Evolutionary conservation across 1,284 basidiomycete genomes (phyloP).

Genomic region (Cryptococcus sp.): DNA sequence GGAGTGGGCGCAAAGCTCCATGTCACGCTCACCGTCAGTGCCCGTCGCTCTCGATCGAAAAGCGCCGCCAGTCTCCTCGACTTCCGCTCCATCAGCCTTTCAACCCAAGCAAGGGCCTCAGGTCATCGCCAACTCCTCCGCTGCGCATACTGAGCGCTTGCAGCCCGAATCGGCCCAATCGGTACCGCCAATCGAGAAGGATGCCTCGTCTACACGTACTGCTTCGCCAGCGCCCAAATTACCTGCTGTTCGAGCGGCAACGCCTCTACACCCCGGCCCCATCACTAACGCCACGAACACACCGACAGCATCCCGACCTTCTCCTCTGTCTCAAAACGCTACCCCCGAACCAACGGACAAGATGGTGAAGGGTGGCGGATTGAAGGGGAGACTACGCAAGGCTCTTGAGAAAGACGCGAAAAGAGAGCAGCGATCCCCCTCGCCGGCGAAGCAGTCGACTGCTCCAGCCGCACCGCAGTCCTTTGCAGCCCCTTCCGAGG

Average conservation of each 20-base stretch:
- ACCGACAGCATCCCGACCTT: constrained; percentile 27
- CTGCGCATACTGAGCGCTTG: background rate
- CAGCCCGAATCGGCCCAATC: background rate
- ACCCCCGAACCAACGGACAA: constrained; percentile 54
- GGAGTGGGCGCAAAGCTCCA: constrained; percentile 4
- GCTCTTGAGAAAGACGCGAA: constrained; percentile 57
- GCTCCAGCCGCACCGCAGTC: constrained; percentile 8
- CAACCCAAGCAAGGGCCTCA: background rate
- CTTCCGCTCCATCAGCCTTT: constrained; percentile 2
- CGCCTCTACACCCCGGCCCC: constrained; percentile 39
- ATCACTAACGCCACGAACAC: constrained; percentile 39
- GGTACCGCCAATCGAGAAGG: too few relatives aligned
- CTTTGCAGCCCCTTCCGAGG: constrained; percentile 34
- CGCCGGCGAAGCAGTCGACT: constrained; percentile 23
- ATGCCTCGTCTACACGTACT: background rate
- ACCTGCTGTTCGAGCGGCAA: constrained; percentile 5
- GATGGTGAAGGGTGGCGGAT: constrained; percentile 58
- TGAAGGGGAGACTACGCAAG: constrained; percentile 74
- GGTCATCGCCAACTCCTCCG: background rate
- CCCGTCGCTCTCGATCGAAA: constrained; percentile 1
- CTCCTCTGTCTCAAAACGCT: constrained; percentile 36
- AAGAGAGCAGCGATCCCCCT: constrained; percentile 20
- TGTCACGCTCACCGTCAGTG: constrained; percentile 13
- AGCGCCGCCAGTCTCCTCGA: background rate
- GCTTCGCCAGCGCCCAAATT: constrained; percentile 3